Evolutionary conservation across 345 rosid genomes (phyloP).

Genomic region (Eucalyptus tenuipes): DNA sequence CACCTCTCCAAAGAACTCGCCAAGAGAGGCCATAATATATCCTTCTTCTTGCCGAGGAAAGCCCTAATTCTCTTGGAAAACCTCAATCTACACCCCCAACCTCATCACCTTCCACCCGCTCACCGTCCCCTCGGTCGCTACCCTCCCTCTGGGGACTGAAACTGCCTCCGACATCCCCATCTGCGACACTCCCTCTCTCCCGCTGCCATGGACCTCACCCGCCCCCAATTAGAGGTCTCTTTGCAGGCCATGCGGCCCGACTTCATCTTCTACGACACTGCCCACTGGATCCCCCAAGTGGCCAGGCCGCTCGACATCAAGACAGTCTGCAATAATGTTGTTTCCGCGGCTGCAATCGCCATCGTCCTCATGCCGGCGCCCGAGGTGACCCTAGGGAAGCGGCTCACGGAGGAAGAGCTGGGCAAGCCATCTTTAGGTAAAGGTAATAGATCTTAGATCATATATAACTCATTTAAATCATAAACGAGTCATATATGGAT

Average conservation of each 20-base stretch:
- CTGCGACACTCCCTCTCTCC: slow-evolving; percentile 19
- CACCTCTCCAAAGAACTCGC: slow-evolving; percentile 49
- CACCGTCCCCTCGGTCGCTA: slow-evolving; percentile 23
- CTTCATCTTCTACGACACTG: slow-evolving; percentile 34
- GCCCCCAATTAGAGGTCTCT: slow-evolving; percentile 31
- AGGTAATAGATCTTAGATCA: no score
- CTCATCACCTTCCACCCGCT: slow-evolving; percentile 21
- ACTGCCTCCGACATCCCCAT: slow-evolving; percentile 63
- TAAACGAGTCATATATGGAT: no score
- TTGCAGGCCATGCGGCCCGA: slow-evolving; percentile 19
- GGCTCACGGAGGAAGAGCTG: slow-evolving; percentile 27
- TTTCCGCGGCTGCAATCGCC: slow-evolving; percentile 45
- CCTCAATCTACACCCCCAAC: slow-evolving; percentile 26
- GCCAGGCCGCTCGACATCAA: slow-evolving; percentile 39
- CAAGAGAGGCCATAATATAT: slow-evolving; percentile 24
- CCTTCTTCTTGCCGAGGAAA: slow-evolving; percentile 34
- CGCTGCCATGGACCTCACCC: slow-evolving; percentile 46
- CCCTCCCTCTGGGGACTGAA: slow-evolving; percentile 58
- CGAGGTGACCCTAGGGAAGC: slow-evolving; percentile 11
- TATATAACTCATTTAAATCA: no score
- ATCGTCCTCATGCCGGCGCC: slow-evolving; percentile 49
- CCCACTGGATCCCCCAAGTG: slow-evolving; percentile 50
- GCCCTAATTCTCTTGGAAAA: slow-evolving; percentile 16
- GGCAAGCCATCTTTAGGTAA: no score
- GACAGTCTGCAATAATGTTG: slow-evolving; percentile 28